Conservation (phyloP, 208 protist genomes). For the Lotmaria passim region DNA sequence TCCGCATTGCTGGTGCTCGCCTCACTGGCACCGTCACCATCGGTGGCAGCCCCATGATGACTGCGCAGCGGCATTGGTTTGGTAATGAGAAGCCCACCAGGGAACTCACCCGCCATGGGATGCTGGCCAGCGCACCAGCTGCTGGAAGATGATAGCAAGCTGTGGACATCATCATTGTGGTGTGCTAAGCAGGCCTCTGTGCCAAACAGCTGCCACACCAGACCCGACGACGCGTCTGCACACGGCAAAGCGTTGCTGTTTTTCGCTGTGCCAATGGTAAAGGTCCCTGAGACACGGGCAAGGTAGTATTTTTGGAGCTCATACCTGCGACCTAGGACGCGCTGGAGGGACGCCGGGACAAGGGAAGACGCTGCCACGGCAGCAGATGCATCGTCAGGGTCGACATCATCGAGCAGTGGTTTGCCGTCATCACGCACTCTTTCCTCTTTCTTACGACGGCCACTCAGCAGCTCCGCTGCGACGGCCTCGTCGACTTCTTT, state of each 20-base stretch:
- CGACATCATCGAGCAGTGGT: too few relatives aligned
- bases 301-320: conserved; percentile 50
- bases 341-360: conserved; percentile 13
- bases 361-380: background rate
- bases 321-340: conserved; percentile 18
- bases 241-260: background rate
- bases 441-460: too few relatives aligned
- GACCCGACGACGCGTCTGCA: background rate
- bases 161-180: conserved; percentile 12
- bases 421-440: too few relatives aligned
- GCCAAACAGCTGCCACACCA: conserved; percentile 14
- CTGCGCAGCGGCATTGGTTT: background rate
- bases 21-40: background rate
- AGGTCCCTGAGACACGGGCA: conserved; percentile 18
- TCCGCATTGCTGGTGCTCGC: background rate
- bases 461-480: conserved; percentile 11
- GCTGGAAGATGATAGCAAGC: conserved; percentile 5
- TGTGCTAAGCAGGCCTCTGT: conserved; percentile 5
- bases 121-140: background rate
- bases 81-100: conserved; percentile 21
- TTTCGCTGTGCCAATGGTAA: background rate
- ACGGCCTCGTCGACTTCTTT: conserved; percentile 57
- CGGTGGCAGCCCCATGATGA: background rate
- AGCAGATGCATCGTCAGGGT: background rate
- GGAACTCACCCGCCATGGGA: conserved; percentile 1